Percentiles rank a stretch among this genome's conserved stretches.
These are phyloP conservation scores for Tubosaeta sp. DNA, from an alignment of 768 basidiomycete genomes.

Conservation along the genomic window DNA sequence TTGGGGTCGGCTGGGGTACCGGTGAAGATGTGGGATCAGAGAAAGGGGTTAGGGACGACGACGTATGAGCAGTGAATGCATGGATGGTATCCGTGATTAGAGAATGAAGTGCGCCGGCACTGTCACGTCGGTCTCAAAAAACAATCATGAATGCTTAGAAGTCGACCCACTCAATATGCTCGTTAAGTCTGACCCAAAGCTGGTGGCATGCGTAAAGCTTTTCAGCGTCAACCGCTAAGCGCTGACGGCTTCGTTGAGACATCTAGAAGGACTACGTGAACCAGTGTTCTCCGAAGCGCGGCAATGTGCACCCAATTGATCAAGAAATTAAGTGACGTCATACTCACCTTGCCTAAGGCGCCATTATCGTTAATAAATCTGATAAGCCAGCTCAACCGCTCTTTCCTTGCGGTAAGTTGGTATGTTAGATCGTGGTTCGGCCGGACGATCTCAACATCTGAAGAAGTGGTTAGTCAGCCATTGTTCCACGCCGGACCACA, in stretches of 20 bases:
- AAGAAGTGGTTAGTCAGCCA: background rate
- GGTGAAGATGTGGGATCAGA: conserved; percentile 19
- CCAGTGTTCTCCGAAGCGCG: conserved; percentile 4
- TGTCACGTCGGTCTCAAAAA: conserved; percentile 23
- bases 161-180: conserved; percentile 52
- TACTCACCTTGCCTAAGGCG: conserved; percentile 63
- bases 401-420: conserved; percentile 71
- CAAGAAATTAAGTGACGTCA: background rate
- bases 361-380: conserved; percentile 86
- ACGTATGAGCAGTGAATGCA: conserved; percentile 50
- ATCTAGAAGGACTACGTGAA: conserved; percentile 45
- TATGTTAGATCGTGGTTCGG: conserved; percentile 76
- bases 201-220: conserved; percentile 78
- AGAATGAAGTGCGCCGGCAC: conserved; percentile 52
- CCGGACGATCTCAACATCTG: conserved; percentile 64
- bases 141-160: background rate
- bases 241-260: conserved; percentile 73
- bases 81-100: conserved; percentile 70
- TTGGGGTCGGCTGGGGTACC: conserved; percentile 46
- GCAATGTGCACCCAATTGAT: background rate
- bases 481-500: background rate
- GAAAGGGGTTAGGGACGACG: conserved; percentile 12
- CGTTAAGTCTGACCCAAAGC: conserved; percentile 76
- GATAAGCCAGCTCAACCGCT: conserved; percentile 80
- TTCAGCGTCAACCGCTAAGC: conserved; percentile 78